These are phyloP conservation scores for Ampelocalamus luodianensis DNA, from an alignment of 176 grass and related monocot species.

Conservation along the genomic window DNA sequence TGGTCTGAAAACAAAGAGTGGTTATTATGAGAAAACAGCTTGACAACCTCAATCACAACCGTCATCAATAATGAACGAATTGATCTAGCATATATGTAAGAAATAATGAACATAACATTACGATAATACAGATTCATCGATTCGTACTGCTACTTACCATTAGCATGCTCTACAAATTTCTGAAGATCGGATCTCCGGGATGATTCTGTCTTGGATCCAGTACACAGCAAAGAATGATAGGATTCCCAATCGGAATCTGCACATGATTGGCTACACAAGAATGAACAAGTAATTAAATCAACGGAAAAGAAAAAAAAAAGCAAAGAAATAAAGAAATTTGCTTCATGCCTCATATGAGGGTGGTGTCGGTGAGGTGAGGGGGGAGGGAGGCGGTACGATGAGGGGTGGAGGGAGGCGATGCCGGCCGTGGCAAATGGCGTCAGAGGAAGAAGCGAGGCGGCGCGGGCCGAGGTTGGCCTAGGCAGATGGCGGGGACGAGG, in stretches of 20 bases:
- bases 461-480: too few relatives aligned
- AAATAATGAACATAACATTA: not conserved
- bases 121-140: constrained; percentile 22
- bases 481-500: too few relatives aligned
- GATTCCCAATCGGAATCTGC: constrained; percentile 87
- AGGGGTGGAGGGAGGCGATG: too few relatives aligned
- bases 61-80: constrained; percentile 17
- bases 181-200: constrained; percentile 55
- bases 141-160: constrained; percentile 53
- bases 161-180: constrained; percentile 91
- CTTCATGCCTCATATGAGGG: too few relatives aligned
- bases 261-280: constrained; percentile 80
- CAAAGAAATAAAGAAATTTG: too few relatives aligned
- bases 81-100: constrained; percentile 23
- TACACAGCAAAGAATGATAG: constrained; percentile 86
- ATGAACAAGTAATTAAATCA: constrained; percentile 30
- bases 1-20: constrained; percentile 72
- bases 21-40: constrained; percentile 36
- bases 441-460: too few relatives aligned
- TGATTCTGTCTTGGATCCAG: constrained; percentile 63
- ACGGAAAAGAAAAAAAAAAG: too few relatives aligned
- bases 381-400: too few relatives aligned
- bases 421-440: too few relatives aligned
- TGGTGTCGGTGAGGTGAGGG: too few relatives aligned
- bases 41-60: constrained; percentile 6